Evolutionary conservation across 768 basidiomycete genomes (phyloP).

Genomic region (Amanita pseudoporphyria): DNA sequence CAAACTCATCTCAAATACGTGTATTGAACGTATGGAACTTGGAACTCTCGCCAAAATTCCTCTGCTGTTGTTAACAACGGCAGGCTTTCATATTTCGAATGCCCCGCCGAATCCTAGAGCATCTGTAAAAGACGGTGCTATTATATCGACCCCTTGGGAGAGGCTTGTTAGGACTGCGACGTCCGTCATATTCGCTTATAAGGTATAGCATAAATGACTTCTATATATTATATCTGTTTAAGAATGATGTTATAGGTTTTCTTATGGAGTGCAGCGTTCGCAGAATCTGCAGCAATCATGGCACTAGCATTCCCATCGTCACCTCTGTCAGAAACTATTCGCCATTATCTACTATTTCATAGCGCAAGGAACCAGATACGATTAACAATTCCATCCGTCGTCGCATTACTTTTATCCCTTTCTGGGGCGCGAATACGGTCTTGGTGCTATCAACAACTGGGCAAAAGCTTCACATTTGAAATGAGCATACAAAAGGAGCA

Average conservation of each 20-base stretch:
- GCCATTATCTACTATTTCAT: background rate
- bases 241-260: background rate
- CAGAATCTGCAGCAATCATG: background rate
- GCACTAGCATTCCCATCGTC: background rate
- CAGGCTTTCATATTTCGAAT: conserved; percentile 2
- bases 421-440: conserved; percentile 24
- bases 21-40: background rate
- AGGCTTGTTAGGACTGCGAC: background rate
- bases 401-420: conserved; percentile 11
- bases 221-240: background rate
- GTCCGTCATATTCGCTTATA: background rate
- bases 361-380: background rate
- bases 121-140: background rate
- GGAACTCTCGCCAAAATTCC: conserved; percentile 3
- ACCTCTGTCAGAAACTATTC: background rate
- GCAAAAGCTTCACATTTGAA: conserved; percentile 30
- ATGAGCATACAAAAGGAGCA: conserved; percentile 19
- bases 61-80: conserved; percentile 3
- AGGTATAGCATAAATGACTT: background rate
- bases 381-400: background rate
- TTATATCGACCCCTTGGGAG: background rate
- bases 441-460: conserved; percentile 26
- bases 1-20: too few species aligned
- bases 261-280: background rate
- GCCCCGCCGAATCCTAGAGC: conserved; percentile 5